A percentile compares a stretch with the other conserved stretches of the same genome.
Evolutionary conservation across 1,284 basidiomycete genomes (phyloP).

Genomic region (Moesziomyces sp.): DNA sequence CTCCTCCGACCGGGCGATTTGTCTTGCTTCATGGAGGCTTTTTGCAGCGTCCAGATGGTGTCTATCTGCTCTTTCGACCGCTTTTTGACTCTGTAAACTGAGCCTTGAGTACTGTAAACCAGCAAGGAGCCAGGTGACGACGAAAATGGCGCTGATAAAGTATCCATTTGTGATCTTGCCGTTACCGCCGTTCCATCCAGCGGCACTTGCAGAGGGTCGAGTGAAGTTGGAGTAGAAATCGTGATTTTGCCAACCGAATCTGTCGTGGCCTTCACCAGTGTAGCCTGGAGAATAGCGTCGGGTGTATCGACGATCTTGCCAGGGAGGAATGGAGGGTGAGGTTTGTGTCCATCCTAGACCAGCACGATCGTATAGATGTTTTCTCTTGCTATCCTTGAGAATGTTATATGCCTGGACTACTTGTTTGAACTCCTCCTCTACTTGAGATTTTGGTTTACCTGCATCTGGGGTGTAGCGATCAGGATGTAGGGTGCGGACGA

Average conservation of each 20-base stretch:
- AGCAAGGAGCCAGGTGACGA: slow-evolving; percentile 47
- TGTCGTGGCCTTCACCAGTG: slow-evolving; percentile 23
- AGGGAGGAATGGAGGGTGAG: slow-evolving; percentile 3
- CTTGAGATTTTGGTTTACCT: slow-evolving; percentile 19
- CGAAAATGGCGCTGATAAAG: slow-evolving; percentile 36
- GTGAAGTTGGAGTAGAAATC: slow-evolving; percentile 22
- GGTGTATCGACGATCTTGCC: slow-evolving; percentile 33
- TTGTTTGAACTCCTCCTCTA: slow-evolving; percentile 49
- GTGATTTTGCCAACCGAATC: slow-evolving; percentile 42
- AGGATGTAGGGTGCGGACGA: slow-evolving; percentile 58
- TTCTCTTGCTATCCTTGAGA: slow-evolving; percentile 30
- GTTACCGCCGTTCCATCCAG: slow-evolving; percentile 39
- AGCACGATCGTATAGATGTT: slow-evolving; percentile 40
- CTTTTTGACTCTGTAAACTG: slow-evolving; percentile 34
- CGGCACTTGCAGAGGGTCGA: neutral
- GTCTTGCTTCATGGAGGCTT: slow-evolving; percentile 24
- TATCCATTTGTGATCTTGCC: slow-evolving; percentile 39
- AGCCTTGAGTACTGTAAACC: slow-evolving; percentile 40
- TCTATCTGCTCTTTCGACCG: slow-evolving; percentile 29
- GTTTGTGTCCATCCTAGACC: slow-evolving; percentile 45
- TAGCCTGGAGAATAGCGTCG: slow-evolving; percentile 8
- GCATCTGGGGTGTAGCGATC: slow-evolving; percentile 33
- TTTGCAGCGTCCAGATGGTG: slow-evolving; percentile 30
- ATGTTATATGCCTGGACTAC: slow-evolving; percentile 55
- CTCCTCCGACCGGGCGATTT: slow-evolving; percentile 27